Conservation (phyloP, 169 alveolate species). For the Plasmodium vivax region DNA sequence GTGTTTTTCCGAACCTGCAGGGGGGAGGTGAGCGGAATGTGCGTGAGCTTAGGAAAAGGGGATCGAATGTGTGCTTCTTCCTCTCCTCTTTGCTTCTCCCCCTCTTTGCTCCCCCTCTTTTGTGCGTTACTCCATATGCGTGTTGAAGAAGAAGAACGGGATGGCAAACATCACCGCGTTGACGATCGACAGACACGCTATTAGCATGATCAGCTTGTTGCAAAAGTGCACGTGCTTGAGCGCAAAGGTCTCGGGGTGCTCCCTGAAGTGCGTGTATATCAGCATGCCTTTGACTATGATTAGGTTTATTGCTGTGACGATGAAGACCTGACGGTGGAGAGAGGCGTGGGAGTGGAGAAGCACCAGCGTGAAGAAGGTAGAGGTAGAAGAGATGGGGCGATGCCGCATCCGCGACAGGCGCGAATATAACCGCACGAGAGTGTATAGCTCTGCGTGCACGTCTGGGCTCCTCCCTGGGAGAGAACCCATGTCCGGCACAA, state of each 20-base stretch:
- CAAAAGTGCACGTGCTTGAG: slow-evolving; percentile 51
- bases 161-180: background rate
- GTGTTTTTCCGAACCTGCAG: slow-evolving; percentile 15
- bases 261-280: slow-evolving; percentile 43
- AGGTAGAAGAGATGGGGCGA: background rate
- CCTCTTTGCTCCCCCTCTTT: background rate
- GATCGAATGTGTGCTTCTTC: background rate
- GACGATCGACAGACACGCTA: slow-evolving; percentile 16
- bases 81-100: background rate
- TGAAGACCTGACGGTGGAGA: slow-evolving; percentile 10
- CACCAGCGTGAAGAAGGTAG: background rate
- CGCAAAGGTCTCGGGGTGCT: slow-evolving; percentile 58
- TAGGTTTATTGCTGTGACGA: slow-evolving; percentile 17
- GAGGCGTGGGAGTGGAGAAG: background rate
- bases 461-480: background rate
- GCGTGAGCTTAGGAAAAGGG: background rate
- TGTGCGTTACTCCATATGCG: slow-evolving; percentile 16
- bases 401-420: background rate
- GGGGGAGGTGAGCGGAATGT: background rate
- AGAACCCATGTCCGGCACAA: background rate
- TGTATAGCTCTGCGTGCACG: background rate
- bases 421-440: background rate
- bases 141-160: slow-evolving; percentile 35
- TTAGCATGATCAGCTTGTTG: slow-evolving; percentile 18
- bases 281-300: slow-evolving; percentile 22